These are phyloP conservation scores for Colletotrichum lentis DNA, from an alignment of 2,329 filamentous ascomycete genomes.

Conservation along the genomic window DNA sequence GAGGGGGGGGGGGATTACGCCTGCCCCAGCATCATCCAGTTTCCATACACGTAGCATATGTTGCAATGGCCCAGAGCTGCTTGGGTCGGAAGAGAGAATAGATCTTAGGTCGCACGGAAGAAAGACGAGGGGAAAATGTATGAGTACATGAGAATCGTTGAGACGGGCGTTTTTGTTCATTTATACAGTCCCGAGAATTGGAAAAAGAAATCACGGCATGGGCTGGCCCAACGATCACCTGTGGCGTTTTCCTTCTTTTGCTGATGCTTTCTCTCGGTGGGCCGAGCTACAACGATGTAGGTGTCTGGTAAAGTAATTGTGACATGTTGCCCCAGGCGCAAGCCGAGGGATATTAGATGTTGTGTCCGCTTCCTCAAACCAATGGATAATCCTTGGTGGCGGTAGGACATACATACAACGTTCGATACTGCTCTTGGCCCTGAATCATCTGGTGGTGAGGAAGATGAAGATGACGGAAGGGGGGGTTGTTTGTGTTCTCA, in stretches of 20 bases:
- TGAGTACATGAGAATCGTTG: conserved; percentile 10
- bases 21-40: background rate
- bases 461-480: too few species aligned
- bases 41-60: background rate
- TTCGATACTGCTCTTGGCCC: too few species aligned
- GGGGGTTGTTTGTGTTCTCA: too few species aligned
- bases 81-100: background rate
- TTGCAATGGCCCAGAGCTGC: background rate
- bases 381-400: too few species aligned
- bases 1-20: background rate
- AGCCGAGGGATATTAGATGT: too few species aligned
- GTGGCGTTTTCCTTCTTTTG: background rate
- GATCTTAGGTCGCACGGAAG: background rate
- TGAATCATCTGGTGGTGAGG: too few species aligned
- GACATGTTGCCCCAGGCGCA: too few species aligned
- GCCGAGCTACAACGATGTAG: too few species aligned
- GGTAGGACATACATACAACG: too few species aligned
- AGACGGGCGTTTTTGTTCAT: conserved; percentile 3
- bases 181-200: background rate
- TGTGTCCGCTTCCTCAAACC: too few species aligned
- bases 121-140: background rate
- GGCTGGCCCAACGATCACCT: too few species aligned
- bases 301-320: too few species aligned
- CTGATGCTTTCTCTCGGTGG: background rate
- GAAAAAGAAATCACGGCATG: background rate